A percentile compares a stretch with the other conserved stretches of the same genome.
These are phyloP conservation scores for Annulohypoxylon nitens DNA, from an alignment of 495 filamentous ascomycete species.

Conservation along the genomic window DNA sequence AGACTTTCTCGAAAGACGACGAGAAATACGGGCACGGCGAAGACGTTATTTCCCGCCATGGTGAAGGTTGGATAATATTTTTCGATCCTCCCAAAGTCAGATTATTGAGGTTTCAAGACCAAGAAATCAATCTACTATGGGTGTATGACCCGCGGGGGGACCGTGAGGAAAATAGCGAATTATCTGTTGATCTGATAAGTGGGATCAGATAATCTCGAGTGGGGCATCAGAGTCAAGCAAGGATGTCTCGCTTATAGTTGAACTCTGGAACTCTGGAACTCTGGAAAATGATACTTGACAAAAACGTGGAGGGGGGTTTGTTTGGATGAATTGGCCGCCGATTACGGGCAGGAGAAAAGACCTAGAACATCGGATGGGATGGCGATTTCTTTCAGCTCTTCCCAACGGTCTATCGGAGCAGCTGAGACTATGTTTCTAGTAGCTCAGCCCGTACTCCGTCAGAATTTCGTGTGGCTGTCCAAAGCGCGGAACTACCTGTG, in stretches of 20 bases:
- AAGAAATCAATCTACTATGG: background rate
- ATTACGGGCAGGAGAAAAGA: constrained; percentile 29
- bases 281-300: background rate
- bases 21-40: constrained; percentile 82
- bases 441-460: constrained; percentile 7
- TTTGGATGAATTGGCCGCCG: constrained; percentile 25
- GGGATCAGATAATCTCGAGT: constrained; percentile 45
- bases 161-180: constrained; percentile 26
- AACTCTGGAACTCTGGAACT: background rate
- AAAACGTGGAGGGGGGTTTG: constrained; percentile 13
- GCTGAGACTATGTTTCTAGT: constrained; percentile 5
- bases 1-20: constrained; percentile 87
- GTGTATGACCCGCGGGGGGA: background rate
- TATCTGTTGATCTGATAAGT: constrained; percentile 50
- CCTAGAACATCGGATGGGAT: constrained; percentile 20
- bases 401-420: background rate
- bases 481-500: constrained; percentile 1
- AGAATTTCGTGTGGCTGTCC: constrained; percentile 17
- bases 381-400: constrained; percentile 27
- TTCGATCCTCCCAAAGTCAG: constrained; percentile 5
- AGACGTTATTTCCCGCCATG: constrained; percentile 68
- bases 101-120: constrained; percentile 10
- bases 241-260: constrained; percentile 23
- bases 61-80: constrained; percentile 18
- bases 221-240: constrained; percentile 13